Base-by-base conservation (phyloP, 495 filamentous ascomycete species). In the Lindgomyces ingoldianus region DNA sequence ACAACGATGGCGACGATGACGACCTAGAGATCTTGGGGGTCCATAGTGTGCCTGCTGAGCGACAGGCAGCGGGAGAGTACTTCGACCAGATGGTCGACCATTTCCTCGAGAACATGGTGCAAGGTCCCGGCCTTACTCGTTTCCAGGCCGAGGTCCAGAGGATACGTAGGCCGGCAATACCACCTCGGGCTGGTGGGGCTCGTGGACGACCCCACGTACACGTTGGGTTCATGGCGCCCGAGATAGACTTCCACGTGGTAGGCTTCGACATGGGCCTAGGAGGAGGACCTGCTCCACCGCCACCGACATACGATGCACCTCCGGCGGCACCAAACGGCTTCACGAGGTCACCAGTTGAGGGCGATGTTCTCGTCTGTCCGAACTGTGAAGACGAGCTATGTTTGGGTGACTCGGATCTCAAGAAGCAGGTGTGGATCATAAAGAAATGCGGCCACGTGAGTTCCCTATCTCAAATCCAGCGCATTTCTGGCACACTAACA, bases 381-480 rank as follows among this genome's bases (percentile, higher is more conserved):
- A 87, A 86, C 62, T 93, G 89, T 67, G 81, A 82, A 4, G 79
- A 83, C 36, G 89, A 92, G 70, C 74, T 93, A 47, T 85, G 88
- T n/a, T 75, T 76, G 19, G 75, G 78, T 27, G 81, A 82, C 21
- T 77, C 81, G 45, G 84, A 85, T 24, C 59, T 76, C 8, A 85
- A 87, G 71, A 82, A 84, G 71, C 82, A 89, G 60, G 86, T 91
- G 30, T 91, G 89, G 88, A 80, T 90, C 18, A 79, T 85, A 1
- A 90, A 85, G 65, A 75, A 77, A 59, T 93, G 89, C 74, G 90
- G 89, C 57, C 89, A 93, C 80, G 89, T 92, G 79, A 63, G 88
- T 79, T n/a, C 63, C 53, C 53, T 30, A n/a, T 1, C 4, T 19
- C 14, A 12, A 36, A 18, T 11, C 4, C 4, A 6, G 1, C 24